Conservation (phyloP, 2,329 filamentous ascomycete species). For the Colletotrichum theobromicola region DNA sequence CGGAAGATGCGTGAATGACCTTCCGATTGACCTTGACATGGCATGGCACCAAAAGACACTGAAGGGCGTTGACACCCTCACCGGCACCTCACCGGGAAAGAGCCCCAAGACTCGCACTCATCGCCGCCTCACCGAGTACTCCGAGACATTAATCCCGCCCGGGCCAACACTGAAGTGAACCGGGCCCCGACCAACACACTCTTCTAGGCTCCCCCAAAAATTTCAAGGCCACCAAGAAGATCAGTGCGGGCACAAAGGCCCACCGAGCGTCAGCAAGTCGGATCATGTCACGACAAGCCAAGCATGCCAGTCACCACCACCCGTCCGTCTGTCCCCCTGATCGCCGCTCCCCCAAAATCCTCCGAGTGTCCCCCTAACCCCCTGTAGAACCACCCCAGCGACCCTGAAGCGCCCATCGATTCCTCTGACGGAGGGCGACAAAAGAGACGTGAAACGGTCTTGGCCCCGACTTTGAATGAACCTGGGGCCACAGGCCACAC, state of each 20-base stretch:
- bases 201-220: neutral
- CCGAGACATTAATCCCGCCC: neutral
- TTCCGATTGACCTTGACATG: too few relatives aligned
- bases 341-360: neutral
- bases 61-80: neutral
- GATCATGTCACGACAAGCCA: neutral
- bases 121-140: neutral
- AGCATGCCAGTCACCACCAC: neutral
- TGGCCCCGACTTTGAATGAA: neutral
- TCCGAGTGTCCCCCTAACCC: neutral
- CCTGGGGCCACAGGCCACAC: neutral
- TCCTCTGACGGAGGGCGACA: neutral
- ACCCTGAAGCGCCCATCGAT: neutral
- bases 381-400: neutral
- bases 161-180: neutral
- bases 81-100: neutral
- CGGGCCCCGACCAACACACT: neutral
- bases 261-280: neutral
- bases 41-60: neutral
- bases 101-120: neutral
- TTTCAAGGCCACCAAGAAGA: neutral
- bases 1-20: rapidly evolving
- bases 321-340: neutral
- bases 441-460: neutral
- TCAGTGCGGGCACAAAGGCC: neutral